Evolutionary conservation across 768 basidiomycete genomes (phyloP), one percentile per base, ranked within the genome.

Genomic region (Postia placenta): DNA sequence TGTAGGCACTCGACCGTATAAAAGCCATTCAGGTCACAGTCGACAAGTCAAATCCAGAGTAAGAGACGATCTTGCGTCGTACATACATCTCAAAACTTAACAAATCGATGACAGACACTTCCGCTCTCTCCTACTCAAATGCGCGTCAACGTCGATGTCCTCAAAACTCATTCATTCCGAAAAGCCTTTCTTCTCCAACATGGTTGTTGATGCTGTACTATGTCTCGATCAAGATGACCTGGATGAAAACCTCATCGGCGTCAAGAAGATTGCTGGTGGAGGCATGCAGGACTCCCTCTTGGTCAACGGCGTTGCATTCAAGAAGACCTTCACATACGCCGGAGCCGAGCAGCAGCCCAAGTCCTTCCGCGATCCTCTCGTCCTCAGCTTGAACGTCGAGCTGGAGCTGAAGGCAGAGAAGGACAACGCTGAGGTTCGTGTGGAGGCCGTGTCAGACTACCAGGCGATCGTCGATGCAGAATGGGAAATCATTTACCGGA

Each of bases 261-360:
- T 96, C 47, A 97, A 98, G 74, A 96, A 97, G 73, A 89, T 98
- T 42, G 82, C 96, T 20, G 96, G 96, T 45, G 96, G 96, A 40
- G 96, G 90, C 51, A 88, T 96, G 85, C 92, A 97, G 68, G 96
- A 98, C 66, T 95, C 93, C 2, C 76, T 87, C 12, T 75, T 98
- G 38, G 76, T 99, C 62, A 71, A 74, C 49, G 95, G 96, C 33
- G 96, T 99, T 42, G 83, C 96, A 0, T 99, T 98, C 83, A 97
- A 97, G 69, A 99, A 99, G 74, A 99, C 96, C 0, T 99, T 99
- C 69, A 94, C 93, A 2, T 99, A 99, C 57, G 96, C 96, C 19
- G 96, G 96, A 41, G 96, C 96, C 17, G 96, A 99, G 64, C 96
- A 99, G 68, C 95, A 98, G 64, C 96, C 95, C 37, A 98, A 98